Conservation (phyloP, 2,329 filamentous ascomycete genomes). For the Pseudogymnoascus sp. region DNA sequence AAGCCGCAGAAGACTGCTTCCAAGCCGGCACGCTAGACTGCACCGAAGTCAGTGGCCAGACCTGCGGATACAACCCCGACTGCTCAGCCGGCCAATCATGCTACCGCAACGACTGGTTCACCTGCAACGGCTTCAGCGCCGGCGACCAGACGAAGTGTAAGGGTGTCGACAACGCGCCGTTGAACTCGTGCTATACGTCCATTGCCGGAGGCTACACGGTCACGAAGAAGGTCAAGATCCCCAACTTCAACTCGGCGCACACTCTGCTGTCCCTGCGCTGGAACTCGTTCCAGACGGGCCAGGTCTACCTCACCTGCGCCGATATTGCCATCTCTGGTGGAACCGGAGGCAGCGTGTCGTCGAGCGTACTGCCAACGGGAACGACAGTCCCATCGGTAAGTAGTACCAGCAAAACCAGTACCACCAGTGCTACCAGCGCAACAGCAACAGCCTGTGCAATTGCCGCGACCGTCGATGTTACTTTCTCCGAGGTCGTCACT, state of each 20-base stretch:
- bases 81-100: conserved; percentile 38
- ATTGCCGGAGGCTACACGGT: conserved; percentile 48
- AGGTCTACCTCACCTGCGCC: conserved; percentile 47
- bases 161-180: conserved; percentile 31
- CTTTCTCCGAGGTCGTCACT: conserved; percentile 50
- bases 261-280: conserved; percentile 46
- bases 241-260: conserved; percentile 38
- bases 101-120: conserved; percentile 48
- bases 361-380: neutral
- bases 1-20: conserved; percentile 48
- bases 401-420: too few species aligned
- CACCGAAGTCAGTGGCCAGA: conserved; percentile 43
- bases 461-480: conserved; percentile 46
- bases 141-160: conserved; percentile 9
- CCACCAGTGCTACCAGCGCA: conserved; percentile 19
- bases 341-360: neutral
- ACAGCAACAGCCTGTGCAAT: conserved; percentile 31
- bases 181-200: conserved; percentile 42
- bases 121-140: conserved; percentile 39
- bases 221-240: conserved; percentile 34
- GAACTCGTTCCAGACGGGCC: conserved; percentile 48
- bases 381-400: neutral
- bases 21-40: conserved; percentile 40
- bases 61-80: conserved; percentile 42
- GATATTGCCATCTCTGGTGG: conserved; percentile 40